These are phyloP conservation scores for Gamarada debralockiae DNA, from an alignment of 495 filamentous ascomycete species.

Conservation along the genomic window DNA sequence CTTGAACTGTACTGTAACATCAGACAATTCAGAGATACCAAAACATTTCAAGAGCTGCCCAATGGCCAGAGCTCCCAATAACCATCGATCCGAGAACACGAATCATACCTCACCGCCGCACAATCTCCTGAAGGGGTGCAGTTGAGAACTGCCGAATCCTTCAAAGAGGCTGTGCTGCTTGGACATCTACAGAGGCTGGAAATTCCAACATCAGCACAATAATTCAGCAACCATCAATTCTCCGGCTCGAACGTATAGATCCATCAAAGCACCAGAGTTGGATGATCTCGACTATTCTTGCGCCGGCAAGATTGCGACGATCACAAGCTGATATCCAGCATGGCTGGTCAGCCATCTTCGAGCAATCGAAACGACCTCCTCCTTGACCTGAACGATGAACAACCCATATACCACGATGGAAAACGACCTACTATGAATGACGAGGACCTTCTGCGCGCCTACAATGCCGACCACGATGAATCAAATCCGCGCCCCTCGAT, in stretches of 20 bases:
- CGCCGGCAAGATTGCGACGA: constrained; percentile 18
- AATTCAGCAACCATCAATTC: background rate
- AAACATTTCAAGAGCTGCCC: background rate
- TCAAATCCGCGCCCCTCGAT: constrained; percentile 72
- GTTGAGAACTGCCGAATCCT: constrained; percentile 12
- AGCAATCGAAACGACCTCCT: constrained; percentile 63
- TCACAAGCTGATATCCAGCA: constrained; percentile 34
- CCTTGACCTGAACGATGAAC: constrained; percentile 67
- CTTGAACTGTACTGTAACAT: too few species aligned
- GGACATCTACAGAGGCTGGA: constrained; percentile 10
- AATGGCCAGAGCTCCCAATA: background rate
- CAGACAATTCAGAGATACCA: background rate
- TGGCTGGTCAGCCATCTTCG: constrained; percentile 67
- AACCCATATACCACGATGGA: constrained; percentile 67
- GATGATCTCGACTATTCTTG: constrained; percentile 9
- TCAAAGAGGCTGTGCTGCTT: constrained; percentile 34
- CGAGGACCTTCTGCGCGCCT: constrained; percentile 67
- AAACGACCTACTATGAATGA: constrained; percentile 71
- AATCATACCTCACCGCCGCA: background rate
- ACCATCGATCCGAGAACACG: background rate
- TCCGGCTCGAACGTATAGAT: background rate
- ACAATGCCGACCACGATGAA: constrained; percentile 61
- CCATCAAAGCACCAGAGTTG: background rate
- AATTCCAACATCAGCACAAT: background rate
- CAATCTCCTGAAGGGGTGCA: background rate